Evolutionary conservation across 108 stramenopile genomes (phyloP).

Genomic region (Nitzschia palea): DNA sequence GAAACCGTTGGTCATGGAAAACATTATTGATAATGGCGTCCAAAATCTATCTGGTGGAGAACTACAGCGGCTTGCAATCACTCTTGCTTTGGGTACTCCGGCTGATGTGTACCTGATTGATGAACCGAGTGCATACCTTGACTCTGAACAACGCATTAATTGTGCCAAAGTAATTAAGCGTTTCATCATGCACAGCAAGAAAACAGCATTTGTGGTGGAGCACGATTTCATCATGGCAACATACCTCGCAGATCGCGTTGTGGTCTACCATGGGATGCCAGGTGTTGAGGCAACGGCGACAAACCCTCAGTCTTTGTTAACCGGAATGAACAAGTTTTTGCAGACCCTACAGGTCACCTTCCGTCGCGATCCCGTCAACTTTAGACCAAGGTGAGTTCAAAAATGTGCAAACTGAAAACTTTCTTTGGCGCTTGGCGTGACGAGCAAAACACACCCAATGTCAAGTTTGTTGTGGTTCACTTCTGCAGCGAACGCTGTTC

Average conservation of each 20-base stretch:
- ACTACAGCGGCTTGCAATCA: slow-evolving; percentile 97
- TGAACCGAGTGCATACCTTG: slow-evolving; percentile 98
- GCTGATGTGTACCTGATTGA: slow-evolving; percentile 99
- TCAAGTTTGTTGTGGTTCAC: slow-evolving; percentile 23
- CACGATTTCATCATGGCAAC: slow-evolving; percentile 99
- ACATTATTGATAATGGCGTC: slow-evolving; percentile 97
- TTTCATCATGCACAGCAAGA: slow-evolving; percentile 98
- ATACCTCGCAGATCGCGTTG: slow-evolving; percentile 96
- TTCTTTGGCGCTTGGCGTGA: slow-evolving; percentile 44
- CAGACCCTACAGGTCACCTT: slow-evolving; percentile 97
- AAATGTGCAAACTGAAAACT: background rate
- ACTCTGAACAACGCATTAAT: slow-evolving; percentile 98
- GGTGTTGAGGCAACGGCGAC: slow-evolving; percentile 96
- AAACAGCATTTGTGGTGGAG: slow-evolving; percentile 98
- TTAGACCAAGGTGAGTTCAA: slow-evolving; percentile 83
- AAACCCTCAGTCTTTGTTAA: slow-evolving; percentile 90
- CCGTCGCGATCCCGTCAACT: slow-evolving; percentile 97
- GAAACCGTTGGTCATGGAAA: slow-evolving; percentile 93
- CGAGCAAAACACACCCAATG: slow-evolving; percentile 43
- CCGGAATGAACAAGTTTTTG: slow-evolving; percentile 99
- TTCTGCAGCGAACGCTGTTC: slow-evolving; percentile 42
- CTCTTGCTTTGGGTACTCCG: slow-evolving; percentile 92
- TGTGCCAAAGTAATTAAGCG: slow-evolving; percentile 99
- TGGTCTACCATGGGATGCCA: slow-evolving; percentile 95
- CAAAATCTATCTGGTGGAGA: slow-evolving; percentile 98